Percentiles rank a stretch among this genome's conserved stretches.
phyloP scores from a whole-genome alignment of 1,139 yeast genomes.

The Hansenula sp. region DNA sequence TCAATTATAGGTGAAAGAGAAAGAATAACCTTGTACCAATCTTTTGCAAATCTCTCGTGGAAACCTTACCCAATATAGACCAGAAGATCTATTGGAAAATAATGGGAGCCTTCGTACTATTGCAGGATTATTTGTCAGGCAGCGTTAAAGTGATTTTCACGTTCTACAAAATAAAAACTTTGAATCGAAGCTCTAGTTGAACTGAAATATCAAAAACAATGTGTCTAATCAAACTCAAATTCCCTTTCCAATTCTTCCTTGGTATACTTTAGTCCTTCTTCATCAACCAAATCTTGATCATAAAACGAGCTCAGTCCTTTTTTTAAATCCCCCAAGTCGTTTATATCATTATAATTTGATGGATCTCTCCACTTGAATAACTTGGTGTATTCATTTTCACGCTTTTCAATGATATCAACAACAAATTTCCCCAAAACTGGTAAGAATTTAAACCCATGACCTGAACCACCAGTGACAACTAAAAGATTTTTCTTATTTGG shows the following conservation, averaged over 20 bases:
- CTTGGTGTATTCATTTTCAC: constrained; percentile 23
- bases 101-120: no score
- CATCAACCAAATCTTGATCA: constrained; percentile 10
- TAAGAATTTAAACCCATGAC: constrained; percentile 39
- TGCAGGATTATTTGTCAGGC: no score
- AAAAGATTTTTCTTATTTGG: constrained; percentile 29
- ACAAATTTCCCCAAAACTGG: constrained; percentile 36
- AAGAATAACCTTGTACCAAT: no score
- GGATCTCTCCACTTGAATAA: constrained; percentile 34
- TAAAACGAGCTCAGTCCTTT: constrained; percentile 13
- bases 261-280: constrained; percentile 10
- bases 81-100: no score
- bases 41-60: no score
- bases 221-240: background rate
- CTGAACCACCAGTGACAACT: constrained; percentile 43
- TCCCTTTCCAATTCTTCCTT: background rate
- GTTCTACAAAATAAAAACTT: no score
- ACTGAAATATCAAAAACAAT: no score
- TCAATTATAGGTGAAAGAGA: no score
- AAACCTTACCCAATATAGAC: no score
- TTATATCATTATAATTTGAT: constrained; percentile 18
- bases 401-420: constrained; percentile 28
- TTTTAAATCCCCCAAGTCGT: constrained; percentile 8
- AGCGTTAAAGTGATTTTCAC: no score
- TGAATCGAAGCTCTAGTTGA: no score